Conservation (phyloP, 192 early-diverging fungal genomes). For the Coemansia sp. region DNA sequence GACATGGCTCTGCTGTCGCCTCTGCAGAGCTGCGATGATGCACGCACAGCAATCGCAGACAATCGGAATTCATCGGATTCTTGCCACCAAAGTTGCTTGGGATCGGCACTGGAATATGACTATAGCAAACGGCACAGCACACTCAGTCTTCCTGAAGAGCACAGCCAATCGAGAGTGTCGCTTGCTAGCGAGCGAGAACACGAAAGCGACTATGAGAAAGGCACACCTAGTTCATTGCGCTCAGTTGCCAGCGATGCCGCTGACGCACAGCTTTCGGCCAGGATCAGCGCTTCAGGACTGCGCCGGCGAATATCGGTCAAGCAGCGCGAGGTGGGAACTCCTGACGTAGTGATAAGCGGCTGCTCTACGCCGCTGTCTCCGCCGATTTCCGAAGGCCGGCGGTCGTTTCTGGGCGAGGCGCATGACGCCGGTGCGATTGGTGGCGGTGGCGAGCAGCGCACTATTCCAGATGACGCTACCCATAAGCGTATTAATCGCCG, state of each 20-base stretch:
- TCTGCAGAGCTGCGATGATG: constrained; percentile 11
- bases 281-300: constrained; percentile 21
- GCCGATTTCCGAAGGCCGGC: constrained; percentile 16
- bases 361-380: constrained; percentile 17
- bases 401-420: constrained; percentile 3
- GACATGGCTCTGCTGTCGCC: constrained; percentile 12
- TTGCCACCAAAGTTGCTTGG: neutral
- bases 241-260: constrained; percentile 3
- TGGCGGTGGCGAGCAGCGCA: constrained; percentile 31
- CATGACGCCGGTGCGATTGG: neutral
- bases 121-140: constrained; percentile 2
- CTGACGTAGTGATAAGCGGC: constrained; percentile 21
- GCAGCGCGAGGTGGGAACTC: constrained; percentile 30
- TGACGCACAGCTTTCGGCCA: neutral
- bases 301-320: constrained; percentile 29
- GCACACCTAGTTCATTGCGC: neutral
- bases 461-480: constrained; percentile 8
- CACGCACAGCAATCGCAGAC: constrained; percentile 8
- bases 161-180: neutral
- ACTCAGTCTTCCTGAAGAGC: constrained; percentile 9
- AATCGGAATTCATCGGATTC: constrained; percentile 5
- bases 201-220: neutral
- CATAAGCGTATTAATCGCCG: constrained; percentile 51
- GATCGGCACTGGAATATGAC: neutral
- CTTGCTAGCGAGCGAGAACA: constrained; percentile 1